Evolutionary conservation across 768 basidiomycete species (phyloP).

Genomic region (Exidia glandulosa): DNA sequence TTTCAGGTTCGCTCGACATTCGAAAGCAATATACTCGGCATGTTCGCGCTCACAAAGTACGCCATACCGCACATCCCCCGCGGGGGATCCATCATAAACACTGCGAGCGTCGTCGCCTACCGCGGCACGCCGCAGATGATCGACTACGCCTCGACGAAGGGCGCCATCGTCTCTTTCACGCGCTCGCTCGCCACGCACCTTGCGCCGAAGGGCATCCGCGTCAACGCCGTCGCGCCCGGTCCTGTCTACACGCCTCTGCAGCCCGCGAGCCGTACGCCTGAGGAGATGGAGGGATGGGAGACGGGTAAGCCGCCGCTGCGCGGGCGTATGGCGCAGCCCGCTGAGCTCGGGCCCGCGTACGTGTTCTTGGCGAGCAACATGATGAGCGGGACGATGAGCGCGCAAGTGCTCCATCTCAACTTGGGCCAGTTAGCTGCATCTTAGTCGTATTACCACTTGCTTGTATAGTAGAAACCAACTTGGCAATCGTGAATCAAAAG

Average conservation of each 20-base stretch:
- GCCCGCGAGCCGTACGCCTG: slow-evolving; percentile 39
- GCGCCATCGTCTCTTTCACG: slow-evolving; percentile 47
- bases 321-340: slow-evolving; percentile 39
- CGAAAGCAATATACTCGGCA: slow-evolving; percentile 45
- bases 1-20: slow-evolving; percentile 42
- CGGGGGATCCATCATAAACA: slow-evolving; percentile 50
- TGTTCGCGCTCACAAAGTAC: slow-evolving; percentile 46
- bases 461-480: too few relatives aligned
- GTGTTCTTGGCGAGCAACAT: slow-evolving; percentile 36
- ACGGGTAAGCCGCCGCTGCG: slow-evolving; percentile 35
- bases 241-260: slow-evolving; percentile 51
- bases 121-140: slow-evolving; percentile 23
- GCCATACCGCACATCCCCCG: slow-evolving; percentile 49
- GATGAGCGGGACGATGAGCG: neutral
- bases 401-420: neutral
- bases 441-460: too few relatives aligned
- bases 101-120: slow-evolving; percentile 47
- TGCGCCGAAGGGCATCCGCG: slow-evolving; percentile 44
- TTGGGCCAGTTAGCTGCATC: neutral
- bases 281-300: slow-evolving; percentile 45
- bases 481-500: too few relatives aligned
- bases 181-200: slow-evolving; percentile 42
- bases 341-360: slow-evolving; percentile 41
- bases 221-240: slow-evolving; percentile 41
- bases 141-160: slow-evolving; percentile 52